A percentile compares a stretch with the other conserved stretches of the same genome.
phyloP scores from a whole-genome alignment of 371 early-diverging fungal genomes.

The Mucor saturninus region DNA sequence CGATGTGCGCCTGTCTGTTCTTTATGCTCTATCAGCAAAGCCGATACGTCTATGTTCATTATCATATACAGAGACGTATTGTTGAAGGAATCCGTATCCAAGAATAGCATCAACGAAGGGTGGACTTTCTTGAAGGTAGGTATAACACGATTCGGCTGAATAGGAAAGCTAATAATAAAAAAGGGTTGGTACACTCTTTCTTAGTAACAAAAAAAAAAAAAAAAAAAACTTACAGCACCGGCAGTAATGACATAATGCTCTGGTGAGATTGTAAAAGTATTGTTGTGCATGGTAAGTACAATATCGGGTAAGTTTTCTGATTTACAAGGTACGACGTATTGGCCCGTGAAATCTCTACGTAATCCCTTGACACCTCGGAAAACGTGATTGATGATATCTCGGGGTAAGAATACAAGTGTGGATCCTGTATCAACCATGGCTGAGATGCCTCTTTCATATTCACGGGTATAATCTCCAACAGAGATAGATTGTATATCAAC shows the following conservation, averaged over 20 bases:
- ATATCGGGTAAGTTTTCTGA: conserved; percentile 27
- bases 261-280: conserved; percentile 27
- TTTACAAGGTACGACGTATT: conserved; percentile 44
- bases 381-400: conserved; percentile 22
- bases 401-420: conserved; percentile 42
- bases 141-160: conserved; percentile 33
- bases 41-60: conserved; percentile 45
- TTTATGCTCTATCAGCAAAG: conserved; percentile 35
- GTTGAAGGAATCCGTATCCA: conserved; percentile 53
- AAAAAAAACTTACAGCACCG: conserved; percentile 30
- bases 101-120: conserved; percentile 42
- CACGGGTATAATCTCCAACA: conserved; percentile 23
- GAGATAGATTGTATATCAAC: conserved; percentile 36
- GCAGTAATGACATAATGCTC: conserved; percentile 40
- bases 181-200: background rate
- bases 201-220: background rate
- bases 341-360: conserved; percentile 28
- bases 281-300: conserved; percentile 28
- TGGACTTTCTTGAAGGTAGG: conserved; percentile 47
- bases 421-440: conserved; percentile 50
- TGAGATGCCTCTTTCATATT: conserved; percentile 12
- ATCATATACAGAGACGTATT: conserved; percentile 49
- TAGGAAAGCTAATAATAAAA: conserved; percentile 16
- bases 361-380: conserved; percentile 25
- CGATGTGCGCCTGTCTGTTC: background rate